Base-by-base conservation (phyloP, 768 basidiomycete species). In the Auricularia sp. region DNA sequence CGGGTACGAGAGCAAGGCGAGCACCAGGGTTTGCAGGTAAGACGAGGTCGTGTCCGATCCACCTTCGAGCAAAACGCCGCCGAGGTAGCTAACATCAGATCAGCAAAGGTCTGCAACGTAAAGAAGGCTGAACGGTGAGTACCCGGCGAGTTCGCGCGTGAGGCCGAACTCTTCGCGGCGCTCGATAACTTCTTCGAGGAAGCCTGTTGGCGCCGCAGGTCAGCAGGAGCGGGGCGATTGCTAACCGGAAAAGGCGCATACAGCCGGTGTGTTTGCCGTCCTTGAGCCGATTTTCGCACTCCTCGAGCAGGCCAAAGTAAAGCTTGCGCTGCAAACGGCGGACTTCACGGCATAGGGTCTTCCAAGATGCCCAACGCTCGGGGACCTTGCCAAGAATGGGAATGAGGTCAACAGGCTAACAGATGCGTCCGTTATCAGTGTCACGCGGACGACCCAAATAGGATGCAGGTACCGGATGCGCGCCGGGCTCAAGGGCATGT, bases 311-410 rank as follows among this genome's bases (percentile, higher is more conserved):
- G 1, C 71, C 68, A 35, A 73, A 71, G 62, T 75, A 76, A n/a
- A 76, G 62, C 8, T 65, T 62, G 18, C 71, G 69, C 59, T 77
- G 77, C 21, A 73, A 56, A 1, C 34, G 61, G 10, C 71, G 65
- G 12, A 69, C 65, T 35, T 72, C 67, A 23, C 65, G 67, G 33
- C 67, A 68, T 7, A 72, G 62, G 1, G 53, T 62, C 66, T 78
- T 78, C 77, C 77, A 77, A 8, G 68, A 62, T 4, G 75, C 75
- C 68, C 69, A 77, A 3, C 75, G 69, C 59, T 72, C 74, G 3
- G 77, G 77, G 2, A 78, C 68, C 51, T 72, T 68, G 33, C 68
- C 68, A 11, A 78, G 67, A 35, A 75, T 65, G 2, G 77, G 75
- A 42, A 77, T 64, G n/a, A 74, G 44, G 61, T 77, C 77, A 6